Base-by-base conservation (phyloP, 345 rosid species). In the Gossypium sturtianum region DNA sequence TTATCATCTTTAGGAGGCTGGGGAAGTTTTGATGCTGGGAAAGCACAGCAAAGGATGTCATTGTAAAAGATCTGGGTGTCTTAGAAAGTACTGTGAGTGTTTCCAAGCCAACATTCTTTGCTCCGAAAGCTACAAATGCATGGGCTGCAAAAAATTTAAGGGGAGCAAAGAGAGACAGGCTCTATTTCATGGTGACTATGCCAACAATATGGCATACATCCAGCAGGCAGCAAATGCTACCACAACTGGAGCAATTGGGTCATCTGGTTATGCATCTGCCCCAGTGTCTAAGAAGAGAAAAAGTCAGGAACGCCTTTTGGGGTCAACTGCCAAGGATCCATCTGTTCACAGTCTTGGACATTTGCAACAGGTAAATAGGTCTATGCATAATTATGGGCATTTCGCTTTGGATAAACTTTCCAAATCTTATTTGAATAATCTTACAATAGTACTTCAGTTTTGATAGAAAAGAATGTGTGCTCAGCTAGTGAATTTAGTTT, bases 171-270 rank as follows among this genome's bases (percentile, higher is more conserved):
- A 96, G 86, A 90, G 99, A 72, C 97, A 87, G 72, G 94, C 98
- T 76, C 85, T 95, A 61, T 95, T 89, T 83, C 98, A 95, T 67
- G 97, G 96, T 48, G 97, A 93, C 74, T 90, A 88, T 82, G 88
- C 96, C 77, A 90, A 89, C 83, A 85, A 89, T 87, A 83, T 95
- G 80, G 85, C 90, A 48, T 93, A 86, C 76, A 89, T 93, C 81
- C 99, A 95, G 85, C 98, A 90, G 83, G 99, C 99, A 59, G 98
- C 99, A 53, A 95, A 95, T 84, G 99, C 99, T 75, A 97, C 98
- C 75, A 95, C 93, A 76, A 93, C 97, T 68, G 99, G 99, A 74
- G 98, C 98, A 71, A 85, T 96, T 78, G 98, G 97, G 56, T 87
- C 98, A 65, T 96, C 99, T 17, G 98, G 98, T 49, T 96, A 80